Evolutionary conservation across 2,329 filamentous ascomycete genomes (phyloP).

Genomic region (Arachnopeziza araneosa): DNA sequence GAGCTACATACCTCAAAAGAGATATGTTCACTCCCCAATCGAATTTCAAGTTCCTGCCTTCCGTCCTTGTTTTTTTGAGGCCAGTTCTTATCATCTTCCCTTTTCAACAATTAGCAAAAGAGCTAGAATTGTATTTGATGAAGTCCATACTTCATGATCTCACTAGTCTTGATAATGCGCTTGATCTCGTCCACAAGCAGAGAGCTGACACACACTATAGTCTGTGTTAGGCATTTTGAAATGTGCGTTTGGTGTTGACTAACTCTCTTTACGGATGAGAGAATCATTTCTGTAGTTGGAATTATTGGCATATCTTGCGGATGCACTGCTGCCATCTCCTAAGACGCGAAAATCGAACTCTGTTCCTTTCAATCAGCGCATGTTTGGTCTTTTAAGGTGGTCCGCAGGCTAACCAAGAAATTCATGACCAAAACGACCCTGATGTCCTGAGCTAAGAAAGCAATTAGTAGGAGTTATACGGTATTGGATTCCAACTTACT

Average conservation of each 20-base stretch:
- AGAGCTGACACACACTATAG: slow-evolving; percentile 88
- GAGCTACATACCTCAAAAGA: slow-evolving; percentile 78
- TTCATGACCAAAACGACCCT: slow-evolving; percentile 95
- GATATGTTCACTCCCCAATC: slow-evolving; percentile 90
- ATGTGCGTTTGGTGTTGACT: slow-evolving; percentile 32
- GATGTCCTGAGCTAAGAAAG: slow-evolving; percentile 78
- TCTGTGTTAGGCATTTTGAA: slow-evolving; percentile 10
- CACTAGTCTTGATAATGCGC: slow-evolving; percentile 92
- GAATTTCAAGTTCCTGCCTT: slow-evolving; percentile 91
- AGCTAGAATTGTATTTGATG: neutral
- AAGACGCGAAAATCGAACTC: slow-evolving; percentile 96
- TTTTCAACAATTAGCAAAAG: slow-evolving; percentile 35
- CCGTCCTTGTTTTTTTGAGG: slow-evolving; percentile 99
- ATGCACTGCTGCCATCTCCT: slow-evolving; percentile 86
- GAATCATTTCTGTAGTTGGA: slow-evolving; percentile 99
- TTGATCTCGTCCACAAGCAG: slow-evolving; percentile 90
- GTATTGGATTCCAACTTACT: slow-evolving; percentile 55
- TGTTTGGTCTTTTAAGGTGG: neutral
- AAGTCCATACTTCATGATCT: slow-evolving; percentile 80
- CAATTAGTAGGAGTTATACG: slow-evolving; percentile 11
- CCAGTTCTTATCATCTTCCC: slow-evolving; percentile 98
- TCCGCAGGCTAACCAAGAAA: slow-evolving; percentile 67
- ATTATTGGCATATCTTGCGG: slow-evolving; percentile 97
- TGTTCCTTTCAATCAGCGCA: slow-evolving; percentile 36
- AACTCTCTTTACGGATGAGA: slow-evolving; percentile 98